Conservation (phyloP, 257 asterid species). For the Solanum pennellii region DNA sequence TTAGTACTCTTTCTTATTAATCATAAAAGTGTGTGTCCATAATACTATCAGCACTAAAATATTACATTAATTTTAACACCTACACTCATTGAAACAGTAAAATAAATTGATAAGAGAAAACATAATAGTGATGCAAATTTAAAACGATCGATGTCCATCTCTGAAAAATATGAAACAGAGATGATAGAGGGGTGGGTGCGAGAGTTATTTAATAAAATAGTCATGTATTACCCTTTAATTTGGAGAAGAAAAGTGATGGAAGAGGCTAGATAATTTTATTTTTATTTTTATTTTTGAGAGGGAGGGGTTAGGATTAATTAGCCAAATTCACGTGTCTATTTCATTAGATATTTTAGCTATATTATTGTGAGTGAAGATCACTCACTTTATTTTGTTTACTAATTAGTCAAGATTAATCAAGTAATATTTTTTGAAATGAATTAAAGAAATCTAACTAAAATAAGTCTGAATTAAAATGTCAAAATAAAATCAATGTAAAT, state of each 20-base stretch:
- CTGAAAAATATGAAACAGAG: background rate
- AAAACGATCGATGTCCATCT: background rate
- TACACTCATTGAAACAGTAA: background rate
- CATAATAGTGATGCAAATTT: background rate
- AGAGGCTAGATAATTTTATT: background rate
- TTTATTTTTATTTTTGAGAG: too few relatives aligned
- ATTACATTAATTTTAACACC: too few relatives aligned
- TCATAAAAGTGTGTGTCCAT: background rate
- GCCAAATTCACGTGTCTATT: background rate
- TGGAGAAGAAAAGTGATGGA: background rate
- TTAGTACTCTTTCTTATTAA: background rate
- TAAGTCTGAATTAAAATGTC: background rate
- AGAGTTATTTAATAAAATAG: background rate
- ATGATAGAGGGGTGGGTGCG: too few relatives aligned
- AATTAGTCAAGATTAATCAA: background rate
- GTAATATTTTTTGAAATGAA: background rate
- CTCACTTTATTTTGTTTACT: background rate
- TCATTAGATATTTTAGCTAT: background rate
- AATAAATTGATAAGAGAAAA: background rate
- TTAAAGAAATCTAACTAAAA: too few relatives aligned
- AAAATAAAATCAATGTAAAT: background rate
- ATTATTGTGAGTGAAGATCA: background rate
- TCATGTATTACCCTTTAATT: background rate
- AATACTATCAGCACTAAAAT: background rate
- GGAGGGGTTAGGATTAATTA: too few relatives aligned